Percentiles rank a stretch among this genome's conserved stretches.
Conservation (phyloP, 352 stramenopile species). For the Globisporangium orthogonon region DNA sequence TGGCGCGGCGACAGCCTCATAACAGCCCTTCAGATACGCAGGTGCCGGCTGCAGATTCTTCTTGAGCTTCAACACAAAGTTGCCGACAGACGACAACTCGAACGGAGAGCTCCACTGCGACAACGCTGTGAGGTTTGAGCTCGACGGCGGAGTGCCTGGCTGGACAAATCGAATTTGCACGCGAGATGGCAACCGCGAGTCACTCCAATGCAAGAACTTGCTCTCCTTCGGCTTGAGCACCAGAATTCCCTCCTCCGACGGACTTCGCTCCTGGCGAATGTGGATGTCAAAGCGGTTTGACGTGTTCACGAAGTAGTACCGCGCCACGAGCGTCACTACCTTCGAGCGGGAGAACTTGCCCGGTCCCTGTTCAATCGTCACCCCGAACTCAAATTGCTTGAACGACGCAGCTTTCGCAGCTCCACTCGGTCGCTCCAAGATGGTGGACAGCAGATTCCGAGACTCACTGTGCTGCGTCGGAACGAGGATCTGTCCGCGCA, state of each 20-base stretch:
- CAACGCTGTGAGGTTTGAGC: constrained; percentile 10
- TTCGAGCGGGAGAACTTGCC: constrained; percentile 70
- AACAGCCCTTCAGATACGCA: constrained; percentile 31
- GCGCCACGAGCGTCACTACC: constrained; percentile 70
- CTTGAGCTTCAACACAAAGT: constrained; percentile 74
- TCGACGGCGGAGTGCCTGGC: constrained; percentile 13
- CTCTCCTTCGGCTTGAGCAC: constrained; percentile 46
- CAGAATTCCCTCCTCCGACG: constrained; percentile 26
- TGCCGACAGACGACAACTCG: constrained; percentile 71
- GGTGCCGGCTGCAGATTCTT: constrained; percentile 41
- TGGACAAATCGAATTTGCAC: constrained; percentile 72
- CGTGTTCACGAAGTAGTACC: constrained; percentile 80
- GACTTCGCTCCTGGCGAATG: constrained; percentile 54
- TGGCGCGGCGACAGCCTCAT: constrained; percentile 21
- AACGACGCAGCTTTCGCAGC: constrained; percentile 26
- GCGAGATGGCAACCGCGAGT: constrained; percentile 51
- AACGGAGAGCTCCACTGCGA: constrained; percentile 79
- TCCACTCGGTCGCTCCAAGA: constrained; percentile 22
- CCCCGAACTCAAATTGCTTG: constrained; percentile 80
- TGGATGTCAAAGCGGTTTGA: constrained; percentile 58
- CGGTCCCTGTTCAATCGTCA: constrained; percentile 80
- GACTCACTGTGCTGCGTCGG: constrained; percentile 36
- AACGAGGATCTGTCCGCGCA: constrained; percentile 68
- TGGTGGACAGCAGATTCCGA: constrained; percentile 39
- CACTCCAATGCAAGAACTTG: constrained; percentile 77